phyloP scores from a whole-genome alignment of 352 stramenopile genomes.

The Albugo laibachii region DNA sequence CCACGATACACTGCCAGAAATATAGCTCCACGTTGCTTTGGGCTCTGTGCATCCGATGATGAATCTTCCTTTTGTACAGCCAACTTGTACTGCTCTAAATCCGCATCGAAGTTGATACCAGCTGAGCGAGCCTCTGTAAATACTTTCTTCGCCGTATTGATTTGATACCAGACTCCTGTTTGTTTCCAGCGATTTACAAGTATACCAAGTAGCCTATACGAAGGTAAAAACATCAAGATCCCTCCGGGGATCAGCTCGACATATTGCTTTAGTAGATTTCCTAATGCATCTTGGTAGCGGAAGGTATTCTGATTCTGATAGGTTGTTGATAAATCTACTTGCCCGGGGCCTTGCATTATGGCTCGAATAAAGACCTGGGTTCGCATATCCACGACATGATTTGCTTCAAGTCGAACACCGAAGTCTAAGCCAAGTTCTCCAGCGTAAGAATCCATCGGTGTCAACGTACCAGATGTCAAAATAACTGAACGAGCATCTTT shows the following conservation, averaged over 20 bases:
- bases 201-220: conserved; percentile 63
- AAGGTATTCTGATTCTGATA: conserved; percentile 71
- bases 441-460: conserved; percentile 76
- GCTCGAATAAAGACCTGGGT: conserved; percentile 64
- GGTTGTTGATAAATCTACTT: conserved; percentile 48
- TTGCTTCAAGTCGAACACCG: conserved; percentile 59
- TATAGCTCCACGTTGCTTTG: conserved; percentile 62
- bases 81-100: conserved; percentile 56
- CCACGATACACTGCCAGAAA: conserved; percentile 96
- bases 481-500: conserved; percentile 48
- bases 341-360: conserved; percentile 41
- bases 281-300: conserved; percentile 65
- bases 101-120: conserved; percentile 62
- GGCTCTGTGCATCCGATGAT: background rate
- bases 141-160: conserved; percentile 37
- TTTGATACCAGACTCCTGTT: conserved; percentile 35
- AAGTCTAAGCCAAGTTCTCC: conserved; percentile 66
- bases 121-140: conserved; percentile 49
- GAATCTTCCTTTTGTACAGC: conserved; percentile 13
- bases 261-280: conserved; percentile 52
- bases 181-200: conserved; percentile 40
- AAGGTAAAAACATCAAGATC: conserved; percentile 76
- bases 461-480: conserved; percentile 67
- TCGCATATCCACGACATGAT: conserved; percentile 77
- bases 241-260: conserved; percentile 42